Base-by-base conservation (phyloP, 2,329 filamentous ascomycete genomes). In the Penicillium griseofulvum region DNA sequence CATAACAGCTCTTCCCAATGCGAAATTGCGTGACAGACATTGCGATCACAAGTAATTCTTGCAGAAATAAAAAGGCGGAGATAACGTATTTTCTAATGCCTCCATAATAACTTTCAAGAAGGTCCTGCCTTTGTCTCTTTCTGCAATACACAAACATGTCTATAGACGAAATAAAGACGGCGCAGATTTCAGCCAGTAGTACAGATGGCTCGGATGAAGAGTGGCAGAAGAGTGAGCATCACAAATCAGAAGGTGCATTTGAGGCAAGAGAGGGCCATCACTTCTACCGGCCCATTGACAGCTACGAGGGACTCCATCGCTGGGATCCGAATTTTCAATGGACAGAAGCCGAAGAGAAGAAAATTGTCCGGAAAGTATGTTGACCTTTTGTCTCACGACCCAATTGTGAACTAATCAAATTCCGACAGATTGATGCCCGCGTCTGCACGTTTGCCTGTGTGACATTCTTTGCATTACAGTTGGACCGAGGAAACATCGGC, bases 401-500 rank as follows among this genome's bases (percentile, higher is more conserved):
- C 26, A 7, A 29, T 14, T 28, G 5, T 1, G 10, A 39, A 29
- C 1, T 10, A 12, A 36, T 16, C 4, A 8, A 34, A 5, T 26
- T 28, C n/a, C 14, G 7, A 26, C 12, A 51, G 68, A 68, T 74
- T 39, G 73, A 75, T 54, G 54, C 60, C 43, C 62, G 63, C 12
- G 65, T 74, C 19, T 70, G 65, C 43, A 62, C 66, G 5, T 76
- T 64, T 62, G 62, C 62, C 56, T 82, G 80, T 52, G 60, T 83
- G 42, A 83, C 83, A 74, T 87, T 87, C 71, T 85, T 86, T 53
- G 82, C 81, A 0, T 72, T 87, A 2, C 82, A 86, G 64, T 70
- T 86, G 6, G 83, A 86, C 65, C 74, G 84, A 45, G 82, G 83
- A 43, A 87, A 87, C 57, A 71, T 86, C 14, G 60, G 52, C 50